phyloP scores from a whole-genome alignment of 1,284 basidiomycete genomes.

The Thelephora terrestris region DNA sequence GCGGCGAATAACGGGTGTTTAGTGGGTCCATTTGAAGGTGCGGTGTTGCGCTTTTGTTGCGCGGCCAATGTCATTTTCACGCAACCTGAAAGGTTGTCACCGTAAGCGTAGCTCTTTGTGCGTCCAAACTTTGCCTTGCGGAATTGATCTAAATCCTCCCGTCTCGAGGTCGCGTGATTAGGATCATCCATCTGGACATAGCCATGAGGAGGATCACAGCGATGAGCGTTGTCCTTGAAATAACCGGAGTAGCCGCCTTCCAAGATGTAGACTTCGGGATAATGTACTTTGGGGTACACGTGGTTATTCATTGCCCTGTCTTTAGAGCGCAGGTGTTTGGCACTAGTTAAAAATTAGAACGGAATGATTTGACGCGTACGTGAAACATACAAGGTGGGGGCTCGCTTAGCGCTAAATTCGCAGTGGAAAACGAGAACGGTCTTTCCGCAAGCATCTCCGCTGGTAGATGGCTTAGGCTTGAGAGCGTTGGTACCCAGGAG shows the following conservation, averaged over 20 bases:
- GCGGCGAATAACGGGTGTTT: constrained; percentile 50
- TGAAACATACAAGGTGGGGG: constrained; percentile 80
- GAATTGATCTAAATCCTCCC: constrained; percentile 86
- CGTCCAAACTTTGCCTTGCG: constrained; percentile 79
- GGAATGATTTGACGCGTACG: neutral
- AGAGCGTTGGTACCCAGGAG: constrained; percentile 49
- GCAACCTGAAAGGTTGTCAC: constrained; percentile 35
- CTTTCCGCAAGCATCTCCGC: constrained; percentile 69
- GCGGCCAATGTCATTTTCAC: constrained; percentile 25
- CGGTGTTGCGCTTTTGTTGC: constrained; percentile 47
- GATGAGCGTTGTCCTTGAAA: constrained; percentile 54
- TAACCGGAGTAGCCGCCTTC: constrained; percentile 94
- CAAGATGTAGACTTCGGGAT: constrained; percentile 94
- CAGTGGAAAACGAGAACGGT: constrained; percentile 94
- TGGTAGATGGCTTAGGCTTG: constrained; percentile 71
- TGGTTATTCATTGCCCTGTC: constrained; percentile 85
- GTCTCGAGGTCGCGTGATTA: constrained; percentile 64
- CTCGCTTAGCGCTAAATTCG: constrained; percentile 93
- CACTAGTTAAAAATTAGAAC: constrained; percentile 36
- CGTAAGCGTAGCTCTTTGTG: constrained; percentile 84
- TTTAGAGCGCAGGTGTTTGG: constrained; percentile 84
- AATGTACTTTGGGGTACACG: constrained; percentile 88
- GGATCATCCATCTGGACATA: constrained; percentile 97
- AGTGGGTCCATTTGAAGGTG: constrained; percentile 35
- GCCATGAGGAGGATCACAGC: constrained; percentile 64